A percentile compares a stretch with the other conserved stretches of the same genome.
These are phyloP conservation scores for Hypoxylon sp. DNA, from an alignment of 2,329 filamentous ascomycete species.

Conservation along the genomic window DNA sequence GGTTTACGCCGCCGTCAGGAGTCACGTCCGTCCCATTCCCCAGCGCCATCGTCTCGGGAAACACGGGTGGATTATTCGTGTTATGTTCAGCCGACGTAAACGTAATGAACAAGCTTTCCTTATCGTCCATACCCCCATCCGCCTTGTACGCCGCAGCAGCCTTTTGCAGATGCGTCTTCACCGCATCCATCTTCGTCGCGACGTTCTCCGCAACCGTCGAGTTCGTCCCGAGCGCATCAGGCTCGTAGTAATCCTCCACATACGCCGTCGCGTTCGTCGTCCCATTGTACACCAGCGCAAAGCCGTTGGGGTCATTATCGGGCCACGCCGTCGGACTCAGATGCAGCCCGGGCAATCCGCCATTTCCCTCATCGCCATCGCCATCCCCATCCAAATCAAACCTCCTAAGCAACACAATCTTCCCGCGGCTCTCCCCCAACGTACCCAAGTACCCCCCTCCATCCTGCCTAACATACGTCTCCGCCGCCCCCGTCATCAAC, in stretches of 20 bases:
- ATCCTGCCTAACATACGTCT: slow-evolving; percentile 56
- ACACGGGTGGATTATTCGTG: slow-evolving; percentile 57
- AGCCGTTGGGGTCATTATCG: slow-evolving; percentile 57
- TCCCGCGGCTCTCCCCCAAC: slow-evolving; percentile 46
- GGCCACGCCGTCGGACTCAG: slow-evolving; percentile 62
- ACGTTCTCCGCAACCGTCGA: slow-evolving; percentile 58
- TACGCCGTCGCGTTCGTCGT: slow-evolving; percentile 58
- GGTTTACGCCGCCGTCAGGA: slow-evolving; percentile 61
- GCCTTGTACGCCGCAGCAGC: slow-evolving; percentile 51
- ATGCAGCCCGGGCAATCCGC: slow-evolving; percentile 61
- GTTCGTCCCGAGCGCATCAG: slow-evolving; percentile 47
- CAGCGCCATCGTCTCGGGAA: slow-evolving; percentile 62
- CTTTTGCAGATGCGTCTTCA: slow-evolving; percentile 56
- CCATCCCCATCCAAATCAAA: slow-evolving; percentile 59
- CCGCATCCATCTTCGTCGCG: slow-evolving; percentile 61
- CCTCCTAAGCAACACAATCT: slow-evolving; percentile 60
- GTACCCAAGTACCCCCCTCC: slow-evolving; percentile 24
- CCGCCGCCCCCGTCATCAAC: slow-evolving; percentile 58
- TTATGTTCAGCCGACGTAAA: slow-evolving; percentile 63
- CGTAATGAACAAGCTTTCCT: slow-evolving; percentile 62
- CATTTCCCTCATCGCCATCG: slow-evolving; percentile 49
- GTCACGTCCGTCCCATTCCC: slow-evolving; percentile 57
- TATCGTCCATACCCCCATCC: slow-evolving; percentile 1
- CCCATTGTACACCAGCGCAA: slow-evolving; percentile 60
- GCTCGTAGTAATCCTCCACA: slow-evolving; percentile 66